Conservation (phyloP, 2,329 filamentous ascomycete species). For the Colletotrichum coccodes region DNA sequence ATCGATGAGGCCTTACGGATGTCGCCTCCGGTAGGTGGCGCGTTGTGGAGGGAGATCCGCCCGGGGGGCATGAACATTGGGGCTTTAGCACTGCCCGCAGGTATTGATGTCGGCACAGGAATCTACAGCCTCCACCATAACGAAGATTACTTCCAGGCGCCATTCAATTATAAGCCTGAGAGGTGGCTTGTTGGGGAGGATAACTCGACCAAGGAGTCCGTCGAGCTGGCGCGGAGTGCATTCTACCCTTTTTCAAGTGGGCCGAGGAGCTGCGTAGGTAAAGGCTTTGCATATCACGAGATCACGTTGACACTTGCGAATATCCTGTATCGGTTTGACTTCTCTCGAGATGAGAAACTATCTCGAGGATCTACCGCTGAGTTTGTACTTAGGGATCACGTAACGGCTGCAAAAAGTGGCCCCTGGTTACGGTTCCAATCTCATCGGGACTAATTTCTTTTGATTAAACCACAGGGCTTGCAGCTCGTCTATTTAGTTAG, state of each 20-base stretch:
- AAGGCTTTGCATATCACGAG: conserved; percentile 15
- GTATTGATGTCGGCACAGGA: conserved; percentile 32
- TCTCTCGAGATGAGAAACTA: too few species aligned
- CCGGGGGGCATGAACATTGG: conserved; percentile 27
- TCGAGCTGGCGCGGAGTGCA: conserved; percentile 62
- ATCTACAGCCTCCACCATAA: conserved; percentile 36
- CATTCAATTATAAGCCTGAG: conserved; percentile 12
- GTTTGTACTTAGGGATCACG: too few species aligned
- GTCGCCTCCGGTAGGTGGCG: conserved; percentile 26
- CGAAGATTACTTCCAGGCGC: background rate
- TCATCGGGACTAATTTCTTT: too few species aligned
- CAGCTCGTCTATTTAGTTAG: too few species aligned
- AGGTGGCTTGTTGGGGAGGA: conserved; percentile 34
- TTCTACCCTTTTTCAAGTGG: conserved; percentile 21
- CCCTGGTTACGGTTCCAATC: too few species aligned
- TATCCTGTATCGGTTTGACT: conserved; percentile 18
- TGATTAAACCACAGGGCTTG: too few species aligned
- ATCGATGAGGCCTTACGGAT: conserved; percentile 43
- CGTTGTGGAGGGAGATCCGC: conserved; percentile 32
- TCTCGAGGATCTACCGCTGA: too few species aligned
- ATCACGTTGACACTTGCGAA: conserved; percentile 19
- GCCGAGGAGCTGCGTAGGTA: conserved; percentile 14
- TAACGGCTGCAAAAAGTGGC: too few species aligned
- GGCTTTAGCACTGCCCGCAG: conserved; percentile 30
- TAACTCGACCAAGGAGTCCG: conserved; percentile 60